A percentile compares a stretch with the other conserved stretches of the same genome.
Conservation (phyloP, 2,329 filamentous ascomycete species). For the Emergomyces orientalis region DNA sequence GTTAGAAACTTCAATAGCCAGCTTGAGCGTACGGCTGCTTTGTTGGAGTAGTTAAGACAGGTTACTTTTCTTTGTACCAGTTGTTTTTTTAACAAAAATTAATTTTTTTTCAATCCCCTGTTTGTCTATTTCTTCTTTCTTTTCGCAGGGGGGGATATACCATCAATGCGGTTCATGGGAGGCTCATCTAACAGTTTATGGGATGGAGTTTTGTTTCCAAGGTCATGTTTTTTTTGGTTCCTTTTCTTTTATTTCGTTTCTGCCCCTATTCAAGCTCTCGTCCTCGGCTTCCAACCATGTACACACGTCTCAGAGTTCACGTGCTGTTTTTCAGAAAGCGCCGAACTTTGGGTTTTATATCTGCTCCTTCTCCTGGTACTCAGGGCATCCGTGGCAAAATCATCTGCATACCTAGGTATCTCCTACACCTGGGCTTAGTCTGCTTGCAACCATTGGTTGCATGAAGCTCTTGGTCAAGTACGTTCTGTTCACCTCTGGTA, state of each 20-base stretch:
- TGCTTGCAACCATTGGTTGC: too few relatives aligned
- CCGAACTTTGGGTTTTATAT: too few relatives aligned
- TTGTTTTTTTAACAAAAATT: not conserved
- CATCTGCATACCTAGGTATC: too few relatives aligned
- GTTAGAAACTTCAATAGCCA: slow-evolving; percentile 36
- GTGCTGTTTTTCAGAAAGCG: too few relatives aligned
- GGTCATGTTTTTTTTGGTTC: not conserved
- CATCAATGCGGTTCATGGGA: not conserved
- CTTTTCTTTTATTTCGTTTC: not conserved
- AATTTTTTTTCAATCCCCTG: too few relatives aligned
- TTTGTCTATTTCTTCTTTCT: not conserved
- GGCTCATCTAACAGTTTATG: not conserved
- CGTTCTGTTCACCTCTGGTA: too few relatives aligned
- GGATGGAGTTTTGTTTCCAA: not conserved
- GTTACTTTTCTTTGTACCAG: not conserved
- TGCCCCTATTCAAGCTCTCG: too few relatives aligned
- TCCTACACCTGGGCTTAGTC: too few relatives aligned
- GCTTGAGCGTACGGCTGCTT: slow-evolving; percentile 25
- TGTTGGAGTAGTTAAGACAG: not conserved
- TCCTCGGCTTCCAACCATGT: not conserved
- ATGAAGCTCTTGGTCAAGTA: too few relatives aligned
- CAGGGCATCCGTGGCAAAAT: too few relatives aligned
- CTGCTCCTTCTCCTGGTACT: too few relatives aligned
- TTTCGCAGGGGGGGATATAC: not conserved
- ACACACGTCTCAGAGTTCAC: too few relatives aligned